A percentile compares a stretch with the other conserved stretches of the same genome.
Conservation (phyloP, 2,329 filamentous ascomycete species). For the Beauveria varroae region DNA sequence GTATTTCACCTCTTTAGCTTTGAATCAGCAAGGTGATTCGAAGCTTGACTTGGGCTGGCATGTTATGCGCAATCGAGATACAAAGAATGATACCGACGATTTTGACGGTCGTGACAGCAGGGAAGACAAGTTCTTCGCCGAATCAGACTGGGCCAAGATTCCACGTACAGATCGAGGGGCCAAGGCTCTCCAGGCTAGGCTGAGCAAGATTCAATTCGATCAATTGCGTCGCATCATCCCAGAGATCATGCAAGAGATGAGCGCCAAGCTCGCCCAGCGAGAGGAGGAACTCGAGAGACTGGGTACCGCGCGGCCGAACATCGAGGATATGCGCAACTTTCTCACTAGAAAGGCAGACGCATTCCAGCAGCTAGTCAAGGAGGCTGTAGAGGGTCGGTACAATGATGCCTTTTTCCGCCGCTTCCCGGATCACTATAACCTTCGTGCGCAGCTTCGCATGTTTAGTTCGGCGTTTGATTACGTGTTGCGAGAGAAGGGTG, state of each 20-base stretch:
- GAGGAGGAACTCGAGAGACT: slow-evolving; percentile 8
- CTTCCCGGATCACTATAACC: slow-evolving; percentile 5
- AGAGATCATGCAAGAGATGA: slow-evolving; percentile 15
- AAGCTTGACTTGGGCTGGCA: slow-evolving; percentile 38
- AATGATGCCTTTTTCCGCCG: slow-evolving; percentile 24
- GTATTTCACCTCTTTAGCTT: slow-evolving; percentile 13
- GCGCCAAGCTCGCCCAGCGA: slow-evolving; percentile 7
- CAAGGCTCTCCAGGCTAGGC: slow-evolving; percentile 20
- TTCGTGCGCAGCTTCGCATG: slow-evolving; percentile 16
- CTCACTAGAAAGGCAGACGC: slow-evolving; percentile 23
- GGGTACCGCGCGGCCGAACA: slow-evolving; percentile 11
- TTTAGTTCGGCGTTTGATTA: slow-evolving; percentile 16
- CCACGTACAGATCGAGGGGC: slow-evolving; percentile 15
- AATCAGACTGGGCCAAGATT: slow-evolving; percentile 8
- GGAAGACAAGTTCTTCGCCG: slow-evolving; percentile 22
- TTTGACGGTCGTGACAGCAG: slow-evolving; percentile 18
- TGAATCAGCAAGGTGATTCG: slow-evolving; percentile 18
- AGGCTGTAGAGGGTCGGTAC: slow-evolving; percentile 13
- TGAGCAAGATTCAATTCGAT: slow-evolving; percentile 21
- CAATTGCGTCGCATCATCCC: slow-evolving; percentile 18
- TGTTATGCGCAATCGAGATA: slow-evolving; percentile 38
- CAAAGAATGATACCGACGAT: slow-evolving; percentile 16
- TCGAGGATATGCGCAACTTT: slow-evolving; percentile 19
- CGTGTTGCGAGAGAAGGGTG: slow-evolving; percentile 13
- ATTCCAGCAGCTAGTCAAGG: slow-evolving; percentile 18